Base-by-base conservation (phyloP, 148 eudicot species). In the Chenopodium formosanum region DNA sequence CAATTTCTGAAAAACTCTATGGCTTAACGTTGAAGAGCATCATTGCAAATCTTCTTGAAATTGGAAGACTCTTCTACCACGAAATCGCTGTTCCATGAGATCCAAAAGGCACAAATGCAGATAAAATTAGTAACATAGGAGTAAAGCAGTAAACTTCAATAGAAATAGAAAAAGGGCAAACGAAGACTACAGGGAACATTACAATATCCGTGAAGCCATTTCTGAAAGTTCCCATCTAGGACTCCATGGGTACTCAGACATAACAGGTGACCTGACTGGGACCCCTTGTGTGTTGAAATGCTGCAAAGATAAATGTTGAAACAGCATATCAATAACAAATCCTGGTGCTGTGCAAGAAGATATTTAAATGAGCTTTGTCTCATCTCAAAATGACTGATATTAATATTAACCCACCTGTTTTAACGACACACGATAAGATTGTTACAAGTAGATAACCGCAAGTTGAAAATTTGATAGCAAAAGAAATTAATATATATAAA, bases 141-240 rank as follows among this genome's bases (percentile, higher is more conserved):
- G 62, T 16, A 56, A 14, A 73, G 68, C 25, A 34, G 40, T 27
- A 27, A 29, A 68, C 32, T 63, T 63, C 0, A 63, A 63, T 40
- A 7, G 2, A 20, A 63, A 20, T 20, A 64, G 3, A 56, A 73
- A 23, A 29, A 34, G 68, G 69, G 53, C 37, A 62, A 16, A 73
- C 3, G 32, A 47, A 47, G 63, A 31, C 5, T 47, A 13, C 16
- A 67, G 75, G 46, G 71, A 73, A 53, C 10, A 50, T 93, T 91
- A 95, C 99, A 87, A 93, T 63, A 93, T 86, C 44, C 99, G 85
- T 47, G 88, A 92, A 76, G 94, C 97, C 99, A 93, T 92, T 84
- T 85, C 88, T n/a, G 92, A 80, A 56, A 83, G 79, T 63, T 92
- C 97, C 97, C 99, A 95, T 90, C 99, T 86, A 19, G 99, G 97